A percentile compares a stretch with the other conserved stretches of the same genome.
Conservation (phyloP, 768 basidiomycete genomes). For the Dictyophora rubrovolvata region DNA sequence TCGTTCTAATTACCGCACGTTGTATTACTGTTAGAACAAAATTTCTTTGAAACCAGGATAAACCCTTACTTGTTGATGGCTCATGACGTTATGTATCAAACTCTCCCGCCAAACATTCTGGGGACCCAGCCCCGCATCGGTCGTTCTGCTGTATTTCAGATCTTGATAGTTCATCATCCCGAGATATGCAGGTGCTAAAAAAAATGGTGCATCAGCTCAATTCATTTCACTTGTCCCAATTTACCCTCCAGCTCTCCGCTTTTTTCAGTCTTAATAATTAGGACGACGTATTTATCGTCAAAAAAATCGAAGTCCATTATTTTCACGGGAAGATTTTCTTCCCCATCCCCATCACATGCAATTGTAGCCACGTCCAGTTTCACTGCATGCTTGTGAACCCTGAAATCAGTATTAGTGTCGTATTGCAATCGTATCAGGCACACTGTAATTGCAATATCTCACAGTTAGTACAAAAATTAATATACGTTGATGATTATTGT, state of each 20-base stretch:
- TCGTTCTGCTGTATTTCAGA: slow-evolving; percentile 42
- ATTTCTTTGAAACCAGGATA: neutral
- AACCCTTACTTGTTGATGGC: slow-evolving; percentile 51
- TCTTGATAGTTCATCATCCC: slow-evolving; percentile 54
- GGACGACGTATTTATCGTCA: slow-evolving; percentile 59
- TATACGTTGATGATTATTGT: too few relatives aligned
- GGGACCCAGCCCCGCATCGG: slow-evolving; percentile 42
- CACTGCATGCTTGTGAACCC: slow-evolving; percentile 19
- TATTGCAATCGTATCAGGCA: slow-evolving; percentile 46
- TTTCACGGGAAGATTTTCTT: slow-evolving; percentile 32
- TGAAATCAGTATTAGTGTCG: slow-evolving; percentile 24
- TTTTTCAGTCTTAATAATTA: slow-evolving; percentile 42
- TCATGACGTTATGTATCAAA: slow-evolving; percentile 42
- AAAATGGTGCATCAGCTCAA: slow-evolving; percentile 28
- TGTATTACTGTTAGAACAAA: neutral
- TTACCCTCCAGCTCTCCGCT: slow-evolving; percentile 37
- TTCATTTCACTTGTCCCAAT: slow-evolving; percentile 22
- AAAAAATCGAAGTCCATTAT: slow-evolving; percentile 68
- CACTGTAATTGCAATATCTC: slow-evolving; percentile 36
- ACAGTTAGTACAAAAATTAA: slow-evolving; percentile 11
- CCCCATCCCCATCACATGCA: slow-evolving; percentile 30
- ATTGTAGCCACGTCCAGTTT: slow-evolving; percentile 26
- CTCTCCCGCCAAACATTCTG: slow-evolving; percentile 41
- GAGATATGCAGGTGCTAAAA: slow-evolving; percentile 44
- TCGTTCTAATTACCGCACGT: neutral